Conservation (phyloP, 495 filamentous ascomycete genomes). For the Xanthoparmelia taractica region DNA sequence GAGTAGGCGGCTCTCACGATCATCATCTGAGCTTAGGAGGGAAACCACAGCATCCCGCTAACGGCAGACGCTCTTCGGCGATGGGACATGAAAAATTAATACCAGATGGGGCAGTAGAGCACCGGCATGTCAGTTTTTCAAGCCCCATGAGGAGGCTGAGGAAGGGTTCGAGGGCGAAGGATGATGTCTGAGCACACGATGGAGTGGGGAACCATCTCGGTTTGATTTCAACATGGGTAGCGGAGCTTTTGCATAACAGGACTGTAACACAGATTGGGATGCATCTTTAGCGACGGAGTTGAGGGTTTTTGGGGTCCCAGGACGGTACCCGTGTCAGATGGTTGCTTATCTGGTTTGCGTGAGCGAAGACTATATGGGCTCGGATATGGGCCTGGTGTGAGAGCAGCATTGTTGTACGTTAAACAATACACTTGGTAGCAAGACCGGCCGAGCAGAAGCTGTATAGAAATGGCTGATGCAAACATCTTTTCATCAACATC, state of each 20-base stretch:
- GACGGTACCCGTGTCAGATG: background rate
- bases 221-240: background rate
- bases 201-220: background rate
- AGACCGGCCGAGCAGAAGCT: background rate
- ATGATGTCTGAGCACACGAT: constrained; percentile 4
- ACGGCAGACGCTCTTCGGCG: constrained; percentile 30
- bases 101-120: constrained; percentile 42
- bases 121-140: constrained; percentile 43
- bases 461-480: background rate
- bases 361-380: background rate
- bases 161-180: constrained; percentile 18
- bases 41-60: constrained; percentile 11
- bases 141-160: constrained; percentile 33
- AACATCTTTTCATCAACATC: background rate
- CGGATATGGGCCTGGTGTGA: background rate
- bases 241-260: background rate
- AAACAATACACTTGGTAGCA: background rate
- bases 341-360: background rate
- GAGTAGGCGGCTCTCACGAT: constrained; percentile 31
- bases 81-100: constrained; percentile 33
- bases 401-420: background rate
- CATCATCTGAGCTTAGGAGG: constrained; percentile 24
- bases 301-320: background rate
- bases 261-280: constrained; percentile 9
- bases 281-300: constrained; percentile 12